These are phyloP conservation scores for Saxophila tyrrhenica DNA, from an alignment of 495 filamentous ascomycete genomes.

Conservation along the genomic window DNA sequence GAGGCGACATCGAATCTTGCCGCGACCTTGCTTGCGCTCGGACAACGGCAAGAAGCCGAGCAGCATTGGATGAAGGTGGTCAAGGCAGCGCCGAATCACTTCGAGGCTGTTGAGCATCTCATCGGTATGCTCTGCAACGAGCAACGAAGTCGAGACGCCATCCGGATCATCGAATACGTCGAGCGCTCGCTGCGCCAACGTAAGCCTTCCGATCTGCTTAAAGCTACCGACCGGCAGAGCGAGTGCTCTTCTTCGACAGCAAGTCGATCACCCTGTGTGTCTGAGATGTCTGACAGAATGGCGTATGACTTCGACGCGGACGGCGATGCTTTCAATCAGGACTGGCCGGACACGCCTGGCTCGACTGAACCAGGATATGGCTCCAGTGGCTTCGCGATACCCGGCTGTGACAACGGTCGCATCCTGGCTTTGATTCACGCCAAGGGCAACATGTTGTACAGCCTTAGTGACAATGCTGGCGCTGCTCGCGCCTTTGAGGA, in stretches of 20 bases:
- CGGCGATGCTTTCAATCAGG: constrained; percentile 23
- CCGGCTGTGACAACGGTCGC: constrained; percentile 82
- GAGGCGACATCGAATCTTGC: constrained; percentile 92
- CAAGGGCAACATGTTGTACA: constrained; percentile 97
- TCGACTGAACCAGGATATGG: constrained; percentile 50
- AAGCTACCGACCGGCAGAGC: constrained; percentile 42
- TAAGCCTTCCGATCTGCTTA: constrained; percentile 38
- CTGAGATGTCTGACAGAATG: constrained; percentile 43
- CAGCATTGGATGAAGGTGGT: constrained; percentile 77
- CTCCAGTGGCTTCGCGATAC: constrained; percentile 75
- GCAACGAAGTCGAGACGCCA: constrained; percentile 72
- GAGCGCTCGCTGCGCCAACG: constrained; percentile 57
- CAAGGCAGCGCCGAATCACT: constrained; percentile 72
- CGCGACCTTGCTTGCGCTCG: constrained; percentile 73
- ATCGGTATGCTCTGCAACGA: constrained; percentile 76
- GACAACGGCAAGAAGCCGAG: constrained; percentile 74
- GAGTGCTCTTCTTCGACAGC: constrained; percentile 41
- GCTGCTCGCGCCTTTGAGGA: constrained; percentile 92
- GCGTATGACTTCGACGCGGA: constrained; percentile 50
- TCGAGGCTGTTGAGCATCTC: constrained; percentile 94
- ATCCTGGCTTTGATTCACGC: constrained; percentile 88
- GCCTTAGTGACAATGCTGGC: constrained; percentile 68
- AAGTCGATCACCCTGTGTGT: constrained; percentile 39
- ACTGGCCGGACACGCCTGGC: constrained; percentile 22
- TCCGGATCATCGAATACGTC: constrained; percentile 83